Evolutionary conservation across 805 yeast species (phyloP), one percentile per base, ranked within the genome.

Genomic region (Yamadazyma olivae): DNA sequence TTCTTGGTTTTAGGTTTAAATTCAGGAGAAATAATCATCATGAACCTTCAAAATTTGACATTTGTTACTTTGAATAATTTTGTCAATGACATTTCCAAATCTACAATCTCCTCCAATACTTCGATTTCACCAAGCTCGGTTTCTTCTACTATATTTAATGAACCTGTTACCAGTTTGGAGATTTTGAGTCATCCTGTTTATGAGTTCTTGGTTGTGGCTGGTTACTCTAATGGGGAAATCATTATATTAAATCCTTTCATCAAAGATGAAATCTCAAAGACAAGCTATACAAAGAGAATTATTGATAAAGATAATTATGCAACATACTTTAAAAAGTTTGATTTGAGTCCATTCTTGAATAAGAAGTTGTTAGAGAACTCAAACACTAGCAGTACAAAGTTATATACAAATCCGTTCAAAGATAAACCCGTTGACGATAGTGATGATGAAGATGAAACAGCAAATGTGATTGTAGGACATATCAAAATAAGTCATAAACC

Each of bases 1-100:
- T 79, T 79, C 34, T 62, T 80, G 5, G 57, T 78, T 2, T 44
- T 81, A 14, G 93, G 91, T 1, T 72, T 79, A 43, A 74, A 81
- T 14, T 59, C 79, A 1, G 88, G 91, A n/a, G 87, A 80, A 46
- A 54, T 83, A 2, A 43, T 83, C 5, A 70, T 87, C 71, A 42
- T 80, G 23, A 83, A 81, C 44, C 72, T 81, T 53, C 40, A 53
- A 56, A 39, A 69, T 59, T 44, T 64, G 51, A 40, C 62, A 52
- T 44, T 69, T 77, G 33, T 74, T 67, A 27, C 60, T 54, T 32
- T 74, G 68, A 35, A 56, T 70, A 42, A 61, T 56, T 18, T 16
- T 28, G 15, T 32, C 24, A 28, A 20, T 27, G 35, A 36, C 6
- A 27, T 19, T 12, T 32, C 36, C 7, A 28, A 20, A 6, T 14